These are phyloP conservation scores for Allium cepa DNA, from an alignment of 106 monocot species.

Conservation along the genomic window DNA sequence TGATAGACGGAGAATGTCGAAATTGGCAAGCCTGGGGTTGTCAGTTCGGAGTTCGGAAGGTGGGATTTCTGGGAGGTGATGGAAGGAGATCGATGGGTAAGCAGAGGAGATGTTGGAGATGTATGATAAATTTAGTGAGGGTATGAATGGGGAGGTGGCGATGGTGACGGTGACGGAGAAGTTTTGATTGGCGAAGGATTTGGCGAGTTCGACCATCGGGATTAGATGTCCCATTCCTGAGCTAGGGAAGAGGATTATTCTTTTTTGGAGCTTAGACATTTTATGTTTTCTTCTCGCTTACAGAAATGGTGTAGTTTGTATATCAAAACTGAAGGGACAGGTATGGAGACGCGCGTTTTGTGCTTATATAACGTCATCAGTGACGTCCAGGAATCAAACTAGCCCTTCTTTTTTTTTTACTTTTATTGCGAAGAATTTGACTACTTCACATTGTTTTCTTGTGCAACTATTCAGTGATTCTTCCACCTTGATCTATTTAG, in stretches of 20 bases:
- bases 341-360: no score
- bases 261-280: not conserved
- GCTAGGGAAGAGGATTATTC: constrained; percentile 3
- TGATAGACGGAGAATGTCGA: not conserved
- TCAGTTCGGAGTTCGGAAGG: not conserved
- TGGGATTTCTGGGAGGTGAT: not conserved
- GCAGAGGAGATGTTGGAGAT: not conserved
- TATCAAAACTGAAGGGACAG: no score
- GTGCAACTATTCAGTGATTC: no score
- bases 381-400: no score
- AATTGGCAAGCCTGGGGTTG: not conserved
- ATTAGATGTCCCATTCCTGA: not conserved
- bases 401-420: no score
- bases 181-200: not conserved
- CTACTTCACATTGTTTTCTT: no score
- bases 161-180: constrained; percentile 4
- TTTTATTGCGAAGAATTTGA: no score
- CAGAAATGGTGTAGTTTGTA: no score
- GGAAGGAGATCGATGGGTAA: constrained; percentile 11
- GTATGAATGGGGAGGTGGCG: not conserved
- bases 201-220: constrained; percentile 13
- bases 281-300: no score
- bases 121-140: not conserved
- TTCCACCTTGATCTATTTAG: no score
- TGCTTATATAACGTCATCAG: no score